Conservation (phyloP, 2,329 filamentous ascomycete species). For the Talaromyces sp. region DNA sequence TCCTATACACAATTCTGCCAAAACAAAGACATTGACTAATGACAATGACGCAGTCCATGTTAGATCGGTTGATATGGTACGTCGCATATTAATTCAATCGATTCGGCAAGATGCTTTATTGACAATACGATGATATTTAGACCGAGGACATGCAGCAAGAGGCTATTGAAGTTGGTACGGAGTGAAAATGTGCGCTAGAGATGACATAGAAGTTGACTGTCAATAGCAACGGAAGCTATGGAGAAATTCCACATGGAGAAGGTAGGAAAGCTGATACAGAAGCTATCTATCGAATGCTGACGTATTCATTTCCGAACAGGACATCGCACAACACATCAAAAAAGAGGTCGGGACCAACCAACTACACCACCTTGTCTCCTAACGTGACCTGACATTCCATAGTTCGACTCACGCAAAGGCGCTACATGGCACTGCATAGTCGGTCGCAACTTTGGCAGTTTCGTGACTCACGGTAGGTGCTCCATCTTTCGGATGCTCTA, state of each 20-base stretch:
- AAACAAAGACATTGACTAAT: constrained; percentile 21
- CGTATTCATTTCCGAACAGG: constrained; percentile 50
- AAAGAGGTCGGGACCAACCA: constrained; percentile 63
- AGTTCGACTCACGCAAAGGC: constrained; percentile 97
- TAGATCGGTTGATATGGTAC: constrained; percentile 98
- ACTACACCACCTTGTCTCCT: constrained; percentile 9
- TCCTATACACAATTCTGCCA: not conserved
- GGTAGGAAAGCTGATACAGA: constrained; percentile 41
- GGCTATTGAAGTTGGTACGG: constrained; percentile 88
- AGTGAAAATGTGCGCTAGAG: not conserved
- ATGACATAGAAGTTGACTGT: constrained; percentile 13
- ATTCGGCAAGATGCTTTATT: not conserved
- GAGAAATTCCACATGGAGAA: constrained; percentile 70
- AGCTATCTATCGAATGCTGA: not conserved
- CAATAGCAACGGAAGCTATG: constrained; percentile 66
- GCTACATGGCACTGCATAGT: constrained; percentile 99
- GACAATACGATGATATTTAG: constrained; percentile 46
- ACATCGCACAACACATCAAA: constrained; percentile 95
- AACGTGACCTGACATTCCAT: constrained; percentile 25
- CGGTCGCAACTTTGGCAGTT: constrained; percentile 96
- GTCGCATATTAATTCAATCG: constrained; percentile 21
- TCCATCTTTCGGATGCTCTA: not conserved
- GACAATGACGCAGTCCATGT: constrained; percentile 67
- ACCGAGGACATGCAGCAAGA: constrained; percentile 97
- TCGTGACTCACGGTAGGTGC: constrained; percentile 85